A percentile compares a stretch with the other conserved stretches of the same genome.
Evolutionary conservation across 371 early-diverging fungal species (phyloP).

Genomic region (Zancudomyces culisetae): DNA sequence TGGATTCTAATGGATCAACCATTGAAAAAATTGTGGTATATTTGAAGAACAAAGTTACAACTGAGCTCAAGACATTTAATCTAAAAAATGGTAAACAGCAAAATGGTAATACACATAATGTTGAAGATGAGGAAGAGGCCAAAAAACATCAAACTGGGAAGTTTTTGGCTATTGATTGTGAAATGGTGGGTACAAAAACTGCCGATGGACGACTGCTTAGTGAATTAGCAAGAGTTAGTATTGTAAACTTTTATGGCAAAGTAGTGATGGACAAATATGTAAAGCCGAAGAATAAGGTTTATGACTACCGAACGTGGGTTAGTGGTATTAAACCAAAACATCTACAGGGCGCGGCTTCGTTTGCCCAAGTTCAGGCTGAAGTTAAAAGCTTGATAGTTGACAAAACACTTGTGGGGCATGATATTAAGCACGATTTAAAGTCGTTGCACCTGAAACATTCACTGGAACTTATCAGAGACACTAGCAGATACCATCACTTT

Average conservation of each 20-base stretch:
- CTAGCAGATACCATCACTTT: conserved; percentile 56
- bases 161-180: conserved; percentile 90
- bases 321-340: conserved; percentile 80
- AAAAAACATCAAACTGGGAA: too few relatives aligned
- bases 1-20: too few relatives aligned
- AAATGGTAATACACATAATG: conserved; percentile 3
- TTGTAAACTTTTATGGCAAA: conserved; percentile 87
- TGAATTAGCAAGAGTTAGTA: conserved; percentile 69
- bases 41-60: background rate
- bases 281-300: conserved; percentile 55
- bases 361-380: conserved; percentile 51
- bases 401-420: conserved; percentile 79
- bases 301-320: conserved; percentile 80
- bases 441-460: conserved; percentile 68
- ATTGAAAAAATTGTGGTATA: too few relatives aligned
- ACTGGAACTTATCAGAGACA: conserved; percentile 56
- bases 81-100: background rate
- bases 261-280: conserved; percentile 72
- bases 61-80: background rate
- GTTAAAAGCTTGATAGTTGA: conserved; percentile 63
- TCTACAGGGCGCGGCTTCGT: conserved; percentile 39
- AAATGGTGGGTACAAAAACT: conserved; percentile 93
- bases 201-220: conserved; percentile 58
- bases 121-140: conserved; percentile 17
- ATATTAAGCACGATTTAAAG: conserved; percentile 65